Evolutionary conservation across 2,329 filamentous ascomycete genomes (phyloP), one percentile per base, ranked within the genome.

Genomic region (Onygenales sp.): DNA sequence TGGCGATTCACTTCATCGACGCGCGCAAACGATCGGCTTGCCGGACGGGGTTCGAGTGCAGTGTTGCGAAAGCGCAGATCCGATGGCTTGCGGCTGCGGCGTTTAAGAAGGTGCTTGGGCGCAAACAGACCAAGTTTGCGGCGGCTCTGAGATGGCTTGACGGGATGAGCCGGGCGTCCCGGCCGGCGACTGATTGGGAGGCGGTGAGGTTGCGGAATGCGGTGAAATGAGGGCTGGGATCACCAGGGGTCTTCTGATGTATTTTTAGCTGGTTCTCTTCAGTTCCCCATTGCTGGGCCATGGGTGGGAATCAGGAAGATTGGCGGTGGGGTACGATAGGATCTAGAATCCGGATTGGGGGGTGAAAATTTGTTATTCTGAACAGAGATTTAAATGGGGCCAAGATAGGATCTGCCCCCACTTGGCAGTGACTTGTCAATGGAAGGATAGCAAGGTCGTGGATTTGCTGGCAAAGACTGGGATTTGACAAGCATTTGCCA

Each of bases 91-190:
- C 83, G 0, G 82, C 83, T 50, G 75, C 75, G 32, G 89, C 89
- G 5, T 95, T 95, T 62, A 67, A 74, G 45, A 72, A 76, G 50
- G 83, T 93, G 32, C 75, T 96, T 61, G 66, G 69, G 47, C 78
- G 76, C 60, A 89, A 86, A 66, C 90, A 95, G 75, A 84, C 85
- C 36, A 79, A 76, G 52, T 88, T 89, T 68, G 64, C 63, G 5
- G 70, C 70, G 33, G 77, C 91, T 11, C 69, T 96, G 54, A 67
- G 65, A 35, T 95, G 89, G 89, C 69, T 95, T 55, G 74, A 77
- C 6, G 64, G 57, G 11, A 73, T 81, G 60, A 69, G 73, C 13
- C 62, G 62, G 38, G 72, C 68, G 50, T 64, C 78, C 41, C 64
- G 62, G 54, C 66, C 67, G 14, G 55, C 55, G 27, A 61, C 67